Evolutionary conservation across 331 rosid species (phyloP).

Genomic region (Quercus phellos): DNA sequence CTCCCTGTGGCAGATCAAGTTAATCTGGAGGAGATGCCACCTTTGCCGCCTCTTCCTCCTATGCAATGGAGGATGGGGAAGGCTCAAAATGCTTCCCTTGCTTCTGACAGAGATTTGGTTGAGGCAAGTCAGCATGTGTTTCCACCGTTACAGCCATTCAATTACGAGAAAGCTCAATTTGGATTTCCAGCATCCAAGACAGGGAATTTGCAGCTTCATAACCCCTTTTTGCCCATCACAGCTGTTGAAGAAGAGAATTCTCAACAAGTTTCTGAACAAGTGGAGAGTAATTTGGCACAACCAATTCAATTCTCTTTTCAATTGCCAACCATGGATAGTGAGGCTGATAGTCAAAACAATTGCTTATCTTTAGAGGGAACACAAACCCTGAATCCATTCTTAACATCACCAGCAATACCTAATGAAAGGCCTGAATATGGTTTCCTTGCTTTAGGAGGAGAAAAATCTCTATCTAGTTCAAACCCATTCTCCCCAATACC

Average conservation of each 20-base stretch:
- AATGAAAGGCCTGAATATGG: slow-evolving; percentile 29
- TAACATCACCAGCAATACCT: slow-evolving; percentile 31
- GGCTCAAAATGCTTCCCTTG: slow-evolving; percentile 41
- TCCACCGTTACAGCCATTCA: slow-evolving; percentile 28
- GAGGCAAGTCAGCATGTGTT: slow-evolving; percentile 29
- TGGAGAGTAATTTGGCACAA: slow-evolving; percentile 29
- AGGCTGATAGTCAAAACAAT: slow-evolving; percentile 32
- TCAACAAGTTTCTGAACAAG: slow-evolving; percentile 33
- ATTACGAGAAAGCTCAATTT: slow-evolving; percentile 35
- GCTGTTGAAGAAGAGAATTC: slow-evolving; percentile 35
- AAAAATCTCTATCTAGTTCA: slow-evolving; percentile 26
- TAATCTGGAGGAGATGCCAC: slow-evolving; percentile 66
- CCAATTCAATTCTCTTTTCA: slow-evolving; percentile 43
- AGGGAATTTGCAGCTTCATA: slow-evolving; percentile 26
- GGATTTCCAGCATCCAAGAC: slow-evolving; percentile 33
- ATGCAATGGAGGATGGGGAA: slow-evolving; percentile 90
- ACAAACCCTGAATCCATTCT: slow-evolving; percentile 44
- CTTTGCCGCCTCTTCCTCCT: slow-evolving; percentile 97
- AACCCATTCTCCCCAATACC: slow-evolving; percentile 32
- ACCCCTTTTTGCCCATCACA: slow-evolving; percentile 38
- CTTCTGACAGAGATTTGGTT: slow-evolving; percentile 28
- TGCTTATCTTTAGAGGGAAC: slow-evolving; percentile 35
- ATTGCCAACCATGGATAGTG: slow-evolving; percentile 33
- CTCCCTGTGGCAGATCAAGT: slow-evolving; percentile 37
- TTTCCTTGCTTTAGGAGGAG: slow-evolving; percentile 37